Evolutionary conservation across 2,329 filamentous ascomycete species (phyloP), one percentile per base, ranked within the genome.

Genomic region (Aspergillus niger): DNA sequence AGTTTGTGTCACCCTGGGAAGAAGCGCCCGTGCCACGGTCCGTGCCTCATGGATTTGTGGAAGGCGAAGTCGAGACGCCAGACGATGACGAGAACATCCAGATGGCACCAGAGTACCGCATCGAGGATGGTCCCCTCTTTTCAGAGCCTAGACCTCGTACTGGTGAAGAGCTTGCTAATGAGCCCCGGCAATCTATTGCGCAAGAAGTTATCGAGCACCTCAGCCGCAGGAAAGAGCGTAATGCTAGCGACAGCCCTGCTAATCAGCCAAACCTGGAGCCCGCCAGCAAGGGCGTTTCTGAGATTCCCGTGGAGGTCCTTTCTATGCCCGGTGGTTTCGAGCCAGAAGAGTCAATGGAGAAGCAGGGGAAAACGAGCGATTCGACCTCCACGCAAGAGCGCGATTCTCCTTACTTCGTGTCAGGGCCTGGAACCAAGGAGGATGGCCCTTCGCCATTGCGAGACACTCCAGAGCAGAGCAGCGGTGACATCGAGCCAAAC

Each of bases 51-150:
- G 82, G 80, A 1, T 81, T 80, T 63, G 75, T 82, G n/a, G 75
- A 82, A 48, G 80, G 79, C 10, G 82, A 86, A 63, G 70, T 81
- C 2, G 79, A 81, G 11, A 81, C 79, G 8, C 77, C 79, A 10
- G 70, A 71, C 48, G 70, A 77, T 62, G 72, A 79, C 68, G 67
- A 68, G 57, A 69, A 73, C 47, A 24, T 53, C 59, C 28, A 58
- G 55, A 10, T 60, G 5, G 43, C 52, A 1, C n/a, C 47, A 1
- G 54, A 61, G 8, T 61, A 65, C 17, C 57, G 67, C 41, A 57
- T 61, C 20, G 61, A 66, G 13, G 62, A 66, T 11, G 47, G 65
- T 3, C 63, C 65, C 6, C 58, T 69, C 32, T 69, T 63, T 28
- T 47, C 66, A 3, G 69, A 73, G 36, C 67, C 67, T 2, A 66